Percentiles rank a stretch among this genome's conserved stretches.
These are phyloP conservation scores for Thalassiosira profunda DNA, from an alignment of 108 stramenopile species.

Conservation along the genomic window DNA sequence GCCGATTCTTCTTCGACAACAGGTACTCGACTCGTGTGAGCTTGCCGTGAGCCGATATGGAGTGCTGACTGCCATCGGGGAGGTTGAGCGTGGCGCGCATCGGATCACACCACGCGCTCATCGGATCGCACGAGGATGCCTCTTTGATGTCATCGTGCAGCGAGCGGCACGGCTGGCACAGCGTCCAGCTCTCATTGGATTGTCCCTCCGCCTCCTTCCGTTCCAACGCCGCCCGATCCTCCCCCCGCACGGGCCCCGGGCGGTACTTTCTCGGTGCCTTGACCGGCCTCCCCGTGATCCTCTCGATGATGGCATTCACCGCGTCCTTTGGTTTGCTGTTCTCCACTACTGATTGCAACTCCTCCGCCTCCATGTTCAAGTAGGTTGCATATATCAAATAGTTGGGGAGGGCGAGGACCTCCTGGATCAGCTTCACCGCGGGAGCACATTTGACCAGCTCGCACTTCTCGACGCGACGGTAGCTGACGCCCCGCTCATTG, in stretches of 20 bases:
- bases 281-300: not conserved
- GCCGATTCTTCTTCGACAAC: conserved; percentile 51
- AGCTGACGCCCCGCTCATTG: conserved; percentile 1
- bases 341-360: not conserved
- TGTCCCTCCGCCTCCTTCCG: conserved; percentile 16
- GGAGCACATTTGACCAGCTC: conserved; percentile 24
- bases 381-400: not conserved
- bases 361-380: not conserved
- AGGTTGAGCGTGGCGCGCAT: conserved; percentile 11
- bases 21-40: conserved; percentile 54
- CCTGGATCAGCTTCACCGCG: conserved; percentile 33
- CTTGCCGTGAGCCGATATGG: conserved; percentile 35
- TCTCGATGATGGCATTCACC: not conserved
- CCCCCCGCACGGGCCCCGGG: conserved; percentile 8
- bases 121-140: not conserved
- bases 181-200: not conserved
- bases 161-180: conserved; percentile 15
- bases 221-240: conserved; percentile 16
- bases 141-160: not conserved
- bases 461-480: conserved; percentile 5
- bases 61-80: conserved; percentile 7
- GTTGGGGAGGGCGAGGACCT: conserved; percentile 8
- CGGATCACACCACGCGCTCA: not conserved
- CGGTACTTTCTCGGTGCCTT: conserved; percentile 4
- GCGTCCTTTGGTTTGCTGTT: not conserved